Percentiles rank a stretch among this genome's conserved stretches.
Evolutionary conservation across 2,329 filamentous ascomycete species (phyloP).

Genomic region (Neofusicoccum parvum): DNA sequence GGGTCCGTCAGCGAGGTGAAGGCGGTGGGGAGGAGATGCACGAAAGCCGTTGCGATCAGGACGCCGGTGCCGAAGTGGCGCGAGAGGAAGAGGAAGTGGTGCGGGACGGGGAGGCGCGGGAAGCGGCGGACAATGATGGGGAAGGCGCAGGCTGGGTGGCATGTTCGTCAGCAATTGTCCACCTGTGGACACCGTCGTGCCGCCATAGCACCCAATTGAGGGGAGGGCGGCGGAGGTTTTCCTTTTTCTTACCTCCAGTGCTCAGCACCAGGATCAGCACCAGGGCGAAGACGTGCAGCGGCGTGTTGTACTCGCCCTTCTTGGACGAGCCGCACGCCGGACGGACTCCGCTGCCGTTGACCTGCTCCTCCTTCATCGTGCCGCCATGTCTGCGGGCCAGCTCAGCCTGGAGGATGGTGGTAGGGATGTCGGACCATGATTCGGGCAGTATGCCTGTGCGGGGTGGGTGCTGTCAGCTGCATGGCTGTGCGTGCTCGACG

Average conservation of each 20-base stretch:
- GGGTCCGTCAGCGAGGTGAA: slow-evolving; percentile 43
- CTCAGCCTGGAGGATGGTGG: slow-evolving; percentile 51
- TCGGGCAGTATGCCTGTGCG: slow-evolving; percentile 20
- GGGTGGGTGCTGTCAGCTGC: neutral
- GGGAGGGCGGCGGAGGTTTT: neutral
- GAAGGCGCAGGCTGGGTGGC: slow-evolving; percentile 39
- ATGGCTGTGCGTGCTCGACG: neutral
- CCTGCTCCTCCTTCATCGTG: slow-evolving; percentile 43
- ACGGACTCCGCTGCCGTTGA: slow-evolving; percentile 25
- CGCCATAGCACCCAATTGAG: neutral
- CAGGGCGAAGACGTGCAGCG: slow-evolving; percentile 60
- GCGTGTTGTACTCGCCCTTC: slow-evolving; percentile 56
- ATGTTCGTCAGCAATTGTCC: neutral
- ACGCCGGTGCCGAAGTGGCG: slow-evolving; percentile 45
- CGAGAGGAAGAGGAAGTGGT: slow-evolving; percentile 43
- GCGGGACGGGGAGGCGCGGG: slow-evolving; percentile 39
- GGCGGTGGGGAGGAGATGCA: slow-evolving; percentile 44
- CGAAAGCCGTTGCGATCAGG: slow-evolving; percentile 44
- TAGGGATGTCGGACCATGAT: slow-evolving; percentile 44
- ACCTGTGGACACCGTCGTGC: neutral
- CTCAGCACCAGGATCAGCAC: slow-evolving; percentile 59
- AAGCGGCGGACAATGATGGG: slow-evolving; percentile 44
- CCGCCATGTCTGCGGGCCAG: slow-evolving; percentile 44
- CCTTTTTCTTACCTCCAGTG: slow-evolving; percentile 47
- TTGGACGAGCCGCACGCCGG: slow-evolving; percentile 56